A percentile compares a stretch with the other conserved stretches of the same genome.
phyloP scores from a whole-genome alignment of 495 filamentous ascomycete species.

The Aspergillus nanangensis region DNA sequence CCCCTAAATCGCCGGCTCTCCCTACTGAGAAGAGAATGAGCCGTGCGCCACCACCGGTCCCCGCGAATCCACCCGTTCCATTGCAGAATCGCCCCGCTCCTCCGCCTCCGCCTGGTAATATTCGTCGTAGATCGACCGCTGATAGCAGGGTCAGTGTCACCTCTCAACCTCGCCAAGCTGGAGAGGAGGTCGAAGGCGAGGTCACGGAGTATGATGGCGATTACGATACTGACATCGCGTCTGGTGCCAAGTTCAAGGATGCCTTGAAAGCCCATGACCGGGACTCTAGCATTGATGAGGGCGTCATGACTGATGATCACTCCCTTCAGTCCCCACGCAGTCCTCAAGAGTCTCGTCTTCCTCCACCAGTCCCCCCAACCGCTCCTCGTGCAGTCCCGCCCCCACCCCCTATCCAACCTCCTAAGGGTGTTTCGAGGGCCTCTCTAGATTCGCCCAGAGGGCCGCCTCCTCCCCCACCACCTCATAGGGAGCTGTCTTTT shows the following conservation, averaged over 20 bases:
- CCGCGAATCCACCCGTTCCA: constrained; percentile 41
- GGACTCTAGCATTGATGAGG: constrained; percentile 67
- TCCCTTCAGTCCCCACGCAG: constrained; percentile 43
- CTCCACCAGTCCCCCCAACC: constrained; percentile 55
- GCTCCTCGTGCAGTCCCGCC: constrained; percentile 52
- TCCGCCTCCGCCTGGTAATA: constrained; percentile 64
- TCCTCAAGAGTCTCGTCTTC: constrained; percentile 45
- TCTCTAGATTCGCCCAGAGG: constrained; percentile 70
- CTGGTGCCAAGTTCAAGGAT: constrained; percentile 84
- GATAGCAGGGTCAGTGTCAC: constrained; percentile 42
- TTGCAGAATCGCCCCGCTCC: constrained; percentile 66
- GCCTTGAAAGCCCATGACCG: constrained; percentile 78
- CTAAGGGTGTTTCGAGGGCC: constrained; percentile 36
- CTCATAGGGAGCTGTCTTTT: constrained; percentile 36
- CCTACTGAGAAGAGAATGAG: constrained; percentile 46
- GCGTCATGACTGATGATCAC: constrained; percentile 46
- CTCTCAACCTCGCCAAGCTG: constrained; percentile 34
- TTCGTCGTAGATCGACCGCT: constrained; percentile 58
- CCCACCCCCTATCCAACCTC: constrained; percentile 47
- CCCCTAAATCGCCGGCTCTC: constrained; percentile 48
- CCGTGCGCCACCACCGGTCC: constrained; percentile 48
- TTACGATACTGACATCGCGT: constrained; percentile 96
- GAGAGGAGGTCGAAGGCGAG: constrained; percentile 71
- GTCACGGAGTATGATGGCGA: constrained; percentile 95
- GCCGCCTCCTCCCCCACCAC: constrained; percentile 53